Evolutionary conservation across 805 yeast genomes (phyloP).

Genomic region (Kodamaea leandrae): DNA sequence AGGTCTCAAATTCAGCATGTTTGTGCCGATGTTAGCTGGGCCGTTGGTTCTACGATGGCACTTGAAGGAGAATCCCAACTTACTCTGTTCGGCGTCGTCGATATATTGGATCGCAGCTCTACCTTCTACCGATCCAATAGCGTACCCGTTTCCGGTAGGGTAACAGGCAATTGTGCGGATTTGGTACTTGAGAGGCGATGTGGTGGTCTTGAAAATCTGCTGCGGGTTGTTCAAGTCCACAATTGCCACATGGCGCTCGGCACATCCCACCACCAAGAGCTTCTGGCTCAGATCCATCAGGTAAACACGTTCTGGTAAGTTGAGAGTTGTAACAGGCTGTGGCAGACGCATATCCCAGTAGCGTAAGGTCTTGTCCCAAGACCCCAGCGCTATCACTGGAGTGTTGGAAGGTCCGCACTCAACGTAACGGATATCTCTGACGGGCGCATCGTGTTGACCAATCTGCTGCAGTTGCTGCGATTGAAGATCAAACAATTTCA

Average conservation of each 20-base stretch:
- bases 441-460: constrained; percentile 83
- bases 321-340: constrained; percentile 75
- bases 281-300: constrained; percentile 82
- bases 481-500: constrained; percentile 76
- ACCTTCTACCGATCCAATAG: constrained; percentile 91
- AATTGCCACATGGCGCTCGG: constrained; percentile 77
- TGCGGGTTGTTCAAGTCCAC: constrained; percentile 83
- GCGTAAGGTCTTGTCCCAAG: constrained; percentile 93
- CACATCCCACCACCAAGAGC: constrained; percentile 88
- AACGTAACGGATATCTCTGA: constrained; percentile 69
- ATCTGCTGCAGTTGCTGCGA: constrained; percentile 80
- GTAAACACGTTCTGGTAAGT: constrained; percentile 87
- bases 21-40: constrained; percentile 37
- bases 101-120: constrained; percentile 93
- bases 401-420: constrained; percentile 83
- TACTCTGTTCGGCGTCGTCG: constrained; percentile 73
- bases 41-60: constrained; percentile 78
- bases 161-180: constrained; percentile 80
- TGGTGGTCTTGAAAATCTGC: constrained; percentile 65
- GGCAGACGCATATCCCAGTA: constrained; percentile 94
- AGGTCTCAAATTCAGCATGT: constrained; percentile 27
- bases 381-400: constrained; percentile 82
- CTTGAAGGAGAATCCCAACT: constrained; percentile 81
- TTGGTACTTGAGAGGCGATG: constrained; percentile 86
- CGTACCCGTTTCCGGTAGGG: constrained; percentile 91